A percentile compares a stretch with the other conserved stretches of the same genome.
These are phyloP conservation scores for Paraphaeosphaeria minitans DNA, from an alignment of 2,329 filamentous ascomycete species.

Conservation along the genomic window DNA sequence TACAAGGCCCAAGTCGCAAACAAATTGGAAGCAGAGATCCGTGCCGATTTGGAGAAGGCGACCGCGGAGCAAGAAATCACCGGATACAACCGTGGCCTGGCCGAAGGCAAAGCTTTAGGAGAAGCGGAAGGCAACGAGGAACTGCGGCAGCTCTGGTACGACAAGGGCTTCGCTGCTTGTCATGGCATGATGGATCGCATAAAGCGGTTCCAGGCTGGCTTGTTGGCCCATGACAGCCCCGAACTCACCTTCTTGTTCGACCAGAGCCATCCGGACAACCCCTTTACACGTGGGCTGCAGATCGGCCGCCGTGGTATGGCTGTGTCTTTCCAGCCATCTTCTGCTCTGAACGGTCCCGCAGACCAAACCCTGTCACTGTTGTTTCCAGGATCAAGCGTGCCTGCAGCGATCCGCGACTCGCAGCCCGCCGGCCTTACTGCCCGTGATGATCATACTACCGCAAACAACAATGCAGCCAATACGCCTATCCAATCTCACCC, in stretches of 20 bases:
- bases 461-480: background rate
- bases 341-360: too few species aligned
- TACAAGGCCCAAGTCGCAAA: constrained; percentile 15
- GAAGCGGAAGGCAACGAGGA: background rate
- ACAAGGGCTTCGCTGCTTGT: constrained; percentile 28
- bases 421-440: background rate
- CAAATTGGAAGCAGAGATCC: constrained; percentile 15
- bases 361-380: too few species aligned
- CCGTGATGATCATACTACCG: background rate
- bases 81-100: constrained; percentile 21
- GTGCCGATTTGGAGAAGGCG: background rate
- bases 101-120: constrained; percentile 12
- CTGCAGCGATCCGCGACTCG: too few species aligned
- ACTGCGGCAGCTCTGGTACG: constrained; percentile 12
- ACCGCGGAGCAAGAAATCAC: constrained; percentile 8
- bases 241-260: constrained; percentile 30
- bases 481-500: background rate
- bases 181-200: constrained; percentile 16
- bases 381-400: too few species aligned
- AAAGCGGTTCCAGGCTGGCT: constrained; percentile 21
- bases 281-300: constrained; percentile 18
- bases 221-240: constrained; percentile 18
- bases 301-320: constrained; percentile 10
- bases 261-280: constrained; percentile 21
- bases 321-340: background rate